Conservation (phyloP, 495 filamentous ascomycete genomes). For the Hamigera avellanea region DNA sequence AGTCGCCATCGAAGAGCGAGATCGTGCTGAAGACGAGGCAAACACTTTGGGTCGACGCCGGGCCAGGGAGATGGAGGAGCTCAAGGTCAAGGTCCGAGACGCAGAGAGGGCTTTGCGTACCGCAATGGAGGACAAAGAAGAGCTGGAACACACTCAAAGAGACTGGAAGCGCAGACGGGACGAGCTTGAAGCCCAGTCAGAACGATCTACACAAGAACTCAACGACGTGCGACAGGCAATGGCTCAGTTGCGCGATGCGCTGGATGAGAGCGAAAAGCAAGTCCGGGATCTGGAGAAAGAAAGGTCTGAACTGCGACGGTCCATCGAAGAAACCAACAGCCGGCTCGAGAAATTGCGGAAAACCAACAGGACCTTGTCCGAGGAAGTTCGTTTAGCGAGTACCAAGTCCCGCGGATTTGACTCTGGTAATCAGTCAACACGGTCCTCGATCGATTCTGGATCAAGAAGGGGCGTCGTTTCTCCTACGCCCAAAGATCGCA, state of each 20-base stretch:
- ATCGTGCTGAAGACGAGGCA: conserved; percentile 84
- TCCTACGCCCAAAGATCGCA: conserved; percentile 24
- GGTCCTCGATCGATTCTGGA: conserved; percentile 57
- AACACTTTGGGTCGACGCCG: conserved; percentile 62
- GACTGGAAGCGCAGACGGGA: conserved; percentile 64
- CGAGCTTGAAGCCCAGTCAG: conserved; percentile 59
- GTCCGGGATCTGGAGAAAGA: conserved; percentile 71
- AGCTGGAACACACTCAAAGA: conserved; percentile 56
- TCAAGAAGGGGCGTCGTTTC: conserved; percentile 28
- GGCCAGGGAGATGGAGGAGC: conserved; percentile 76
- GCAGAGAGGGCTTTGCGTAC: conserved; percentile 64
- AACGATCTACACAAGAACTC: conserved; percentile 57
- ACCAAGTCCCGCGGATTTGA: conserved; percentile 17
- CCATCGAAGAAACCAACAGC: conserved; percentile 63
- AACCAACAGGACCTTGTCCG: conserved; percentile 44
- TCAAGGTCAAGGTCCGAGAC: conserved; percentile 67
- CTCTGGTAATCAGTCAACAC: conserved; percentile 41
- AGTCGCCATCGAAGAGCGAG: conserved; percentile 77
- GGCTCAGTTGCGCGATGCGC: conserved; percentile 59
- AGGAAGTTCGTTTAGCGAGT: conserved; percentile 23
- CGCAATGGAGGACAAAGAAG: conserved; percentile 54
- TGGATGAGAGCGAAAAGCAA: conserved; percentile 83
- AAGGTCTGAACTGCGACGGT: conserved; percentile 58
- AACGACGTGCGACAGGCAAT: conserved; percentile 67
- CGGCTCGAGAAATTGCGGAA: conserved; percentile 73